Base-by-base conservation (phyloP, 2,329 filamentous ascomycete species). In the Fusarium verrucosum region DNA sequence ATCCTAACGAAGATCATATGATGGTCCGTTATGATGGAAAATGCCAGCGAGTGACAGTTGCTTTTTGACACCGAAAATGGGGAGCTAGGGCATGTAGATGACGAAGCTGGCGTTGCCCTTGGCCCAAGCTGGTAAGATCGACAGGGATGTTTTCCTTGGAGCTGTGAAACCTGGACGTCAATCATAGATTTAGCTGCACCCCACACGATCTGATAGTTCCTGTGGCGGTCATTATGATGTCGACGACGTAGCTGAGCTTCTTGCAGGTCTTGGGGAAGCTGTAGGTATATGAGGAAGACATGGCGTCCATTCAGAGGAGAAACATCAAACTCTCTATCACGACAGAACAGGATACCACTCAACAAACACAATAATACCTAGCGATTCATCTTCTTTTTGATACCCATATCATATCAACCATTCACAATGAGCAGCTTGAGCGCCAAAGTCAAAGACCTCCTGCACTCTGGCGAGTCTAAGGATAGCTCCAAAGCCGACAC, bases 211-310 rank as follows among this genome's bases (percentile, higher is more conserved):
- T 63, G 26, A 44, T 63, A 62, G 62, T 30, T 47, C 47, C 47
- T 33, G 41, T 49, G 28, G 26, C 20, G 30, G 50, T 66, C 57
- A 66, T 66, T n/a, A 66, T 52, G 58, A 66, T 63, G 62, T 63
- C 58, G 58, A 66, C 52, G 62, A 63, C 23, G 23, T 1, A 56
- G 7, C 23, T 16, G 14, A 42, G 40, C 40, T 46, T 50, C 36
- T 59, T 64, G 43, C 9, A 26, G 9, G 19, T 10, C 4, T 16
- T 38, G 4, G 7, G 8, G 4, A 10, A 22, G 16, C 19, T 19
- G 22, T 62, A 66, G 22, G 22, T 62, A 66, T 66, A 66, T 66
- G 58, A 66, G 28, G 44, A 17, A 16, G 20, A 26, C 19, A 16
- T 45, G 4, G 28, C 14, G 33, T 35, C 35, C 14, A 8, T 7